Conservation (phyloP, 2,329 filamentous ascomycete genomes). For the Hymenotorrendiella dingleyae region DNA sequence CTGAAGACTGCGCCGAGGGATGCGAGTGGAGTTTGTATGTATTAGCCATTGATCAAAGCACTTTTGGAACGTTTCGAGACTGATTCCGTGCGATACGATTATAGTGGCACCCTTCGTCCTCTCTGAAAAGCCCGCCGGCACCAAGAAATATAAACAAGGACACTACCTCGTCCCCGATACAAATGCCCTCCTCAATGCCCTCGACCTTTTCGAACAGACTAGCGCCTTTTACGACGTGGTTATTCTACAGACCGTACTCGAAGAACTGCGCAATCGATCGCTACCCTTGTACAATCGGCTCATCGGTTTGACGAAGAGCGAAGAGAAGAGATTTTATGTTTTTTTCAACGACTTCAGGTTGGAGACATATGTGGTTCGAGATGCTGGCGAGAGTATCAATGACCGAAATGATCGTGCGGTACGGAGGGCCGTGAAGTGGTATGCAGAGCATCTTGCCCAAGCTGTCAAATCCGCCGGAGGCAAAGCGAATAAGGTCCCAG, state of each 20-base stretch:
- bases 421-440: constrained; percentile 82
- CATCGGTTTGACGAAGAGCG: constrained; percentile 84
- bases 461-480: constrained; percentile 49
- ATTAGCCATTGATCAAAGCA: no score
- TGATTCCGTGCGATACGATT: not conserved
- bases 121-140: constrained; percentile 80
- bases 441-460: constrained; percentile 69
- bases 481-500: constrained; percentile 54
- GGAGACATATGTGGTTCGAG: constrained; percentile 78
- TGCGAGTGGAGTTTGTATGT: constrained; percentile 68
- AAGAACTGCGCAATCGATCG: constrained; percentile 91
- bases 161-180: constrained; percentile 96
- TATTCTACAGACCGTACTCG: constrained; percentile 89
- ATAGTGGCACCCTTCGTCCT: constrained; percentile 77
- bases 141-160: constrained; percentile 73
- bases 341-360: constrained; percentile 98
- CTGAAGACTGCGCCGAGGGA: constrained; percentile 69
- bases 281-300: constrained; percentile 92
- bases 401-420: constrained; percentile 94
- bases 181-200: constrained; percentile 88
- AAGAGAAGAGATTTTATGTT: constrained; percentile 95
- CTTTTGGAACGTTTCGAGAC: no score
- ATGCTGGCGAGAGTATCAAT: constrained; percentile 80
- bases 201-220: constrained; percentile 94
- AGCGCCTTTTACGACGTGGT: constrained; percentile 95